Percentiles rank a stretch among this genome's conserved stretches.
phyloP scores from a whole-genome alignment of 148 eudicot genomes.

The Polygonum aviculare region DNA sequence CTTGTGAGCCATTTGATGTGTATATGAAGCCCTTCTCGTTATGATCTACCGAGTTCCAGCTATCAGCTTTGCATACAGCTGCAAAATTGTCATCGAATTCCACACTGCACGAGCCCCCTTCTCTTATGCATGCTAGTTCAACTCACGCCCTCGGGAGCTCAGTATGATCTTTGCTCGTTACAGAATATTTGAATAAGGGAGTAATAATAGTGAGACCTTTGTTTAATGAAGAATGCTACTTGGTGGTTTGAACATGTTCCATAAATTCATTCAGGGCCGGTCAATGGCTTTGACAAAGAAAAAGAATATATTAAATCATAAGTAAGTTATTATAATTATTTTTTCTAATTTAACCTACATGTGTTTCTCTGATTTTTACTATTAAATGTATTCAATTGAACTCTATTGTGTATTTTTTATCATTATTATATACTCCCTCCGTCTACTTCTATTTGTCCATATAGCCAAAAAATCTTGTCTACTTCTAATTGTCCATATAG shows the following conservation, averaged over 20 bases:
- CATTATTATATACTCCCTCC: too few relatives aligned
- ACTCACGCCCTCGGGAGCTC: not conserved
- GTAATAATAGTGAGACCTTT: not conserved
- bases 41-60: constrained; percentile 16
- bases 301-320: too few relatives aligned
- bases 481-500: too few relatives aligned
- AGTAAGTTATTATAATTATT: too few relatives aligned
- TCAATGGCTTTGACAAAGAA: too few relatives aligned
- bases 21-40: constrained; percentile 72
- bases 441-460: too few relatives aligned
- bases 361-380: too few relatives aligned
- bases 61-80: not conserved
- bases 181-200: not conserved
- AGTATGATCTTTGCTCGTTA: not conserved
- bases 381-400: too few relatives aligned
- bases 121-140: not conserved
- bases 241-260: not conserved
- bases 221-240: not conserved
- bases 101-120: not conserved
- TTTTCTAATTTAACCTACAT: too few relatives aligned
- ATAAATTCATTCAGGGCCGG: not conserved
- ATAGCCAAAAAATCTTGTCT: too few relatives aligned
- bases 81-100: not conserved
- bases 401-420: too few relatives aligned
- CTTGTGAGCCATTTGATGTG: constrained; percentile 71